Base-by-base conservation (phyloP, 2,329 filamentous ascomycete genomes). In the Aureobasidium sp. region DNA sequence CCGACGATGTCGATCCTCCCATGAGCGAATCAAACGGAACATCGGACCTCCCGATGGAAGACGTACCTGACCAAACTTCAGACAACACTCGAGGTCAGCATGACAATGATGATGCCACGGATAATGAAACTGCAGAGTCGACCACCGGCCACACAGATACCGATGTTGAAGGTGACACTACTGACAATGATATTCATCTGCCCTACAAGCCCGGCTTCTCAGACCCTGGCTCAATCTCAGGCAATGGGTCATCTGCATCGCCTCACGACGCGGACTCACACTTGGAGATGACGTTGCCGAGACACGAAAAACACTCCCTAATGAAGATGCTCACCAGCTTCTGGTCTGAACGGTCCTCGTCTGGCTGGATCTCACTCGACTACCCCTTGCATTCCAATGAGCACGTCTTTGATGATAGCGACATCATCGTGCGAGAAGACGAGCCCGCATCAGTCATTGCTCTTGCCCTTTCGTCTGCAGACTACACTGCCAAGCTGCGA, bases 241-340 rank as follows among this genome's bases (percentile, higher is more conserved):
- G 67, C 82, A 84, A 80, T 87, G 64, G 79, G 86, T 65, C 49
- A 69, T 79, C 68, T 75, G 81, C 62, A 65, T 81, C 66, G 76
- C 79, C 41, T 74, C 83, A 56, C 78, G 83, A 64, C 78, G 84
- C 66, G 15, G 78, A 80, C 37, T 74, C 85, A 9, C 83, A 86
- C 64, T 75, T 82, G 55, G 86, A 86, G 58, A 75, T 89, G 11
- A 91, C 96, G 68, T 81, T 99, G 14, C 91, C 91, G 1, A 96
- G 91, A 70, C 91, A 97, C 70, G 91, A 97, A 71, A 94, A 93
- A 74, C 92, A 87, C 62, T 97, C 91, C 49, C 79, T 97, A 66
- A 88, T 99, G 84, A 96, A 95, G 72, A 91, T 97, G 78, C 81
- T 99, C 49, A 94, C 91, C 17, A 97, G 93, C 70, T 99, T 99